A percentile compares a stretch with the other conserved stretches of the same genome.
Conservation (phyloP, 345 rosid genomes). For the Murraya koenigii region DNA sequence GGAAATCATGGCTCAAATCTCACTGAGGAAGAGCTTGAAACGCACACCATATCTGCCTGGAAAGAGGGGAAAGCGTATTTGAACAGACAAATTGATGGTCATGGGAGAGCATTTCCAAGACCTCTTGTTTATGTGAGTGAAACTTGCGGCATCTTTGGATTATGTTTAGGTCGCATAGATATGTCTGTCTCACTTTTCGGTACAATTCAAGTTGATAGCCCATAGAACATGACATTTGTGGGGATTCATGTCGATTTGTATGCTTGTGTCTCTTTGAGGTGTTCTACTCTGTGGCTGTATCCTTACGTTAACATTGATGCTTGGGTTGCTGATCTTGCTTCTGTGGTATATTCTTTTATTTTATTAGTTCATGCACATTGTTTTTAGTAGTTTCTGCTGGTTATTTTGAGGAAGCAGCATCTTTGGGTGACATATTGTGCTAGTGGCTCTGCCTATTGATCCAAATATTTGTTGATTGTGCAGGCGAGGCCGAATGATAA, state of each 20-base stretch:
- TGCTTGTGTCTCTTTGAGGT: not conserved
- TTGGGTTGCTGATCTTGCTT: not conserved
- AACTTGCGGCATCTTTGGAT: conserved; percentile 2
- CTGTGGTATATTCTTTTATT: conserved; percentile 1
- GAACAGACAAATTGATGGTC: conserved; percentile 40
- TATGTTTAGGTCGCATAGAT: not conserved
- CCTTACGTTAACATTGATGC: not conserved
- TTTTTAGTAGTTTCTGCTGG: not conserved
- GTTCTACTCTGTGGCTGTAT: not conserved
- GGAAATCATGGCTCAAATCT: conserved; percentile 69
- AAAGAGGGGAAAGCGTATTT: conserved; percentile 47
- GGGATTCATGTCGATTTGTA: not conserved
- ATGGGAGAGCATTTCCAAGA: conserved; percentile 43
- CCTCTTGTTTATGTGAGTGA: conserved; percentile 59
- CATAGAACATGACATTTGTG: not conserved
- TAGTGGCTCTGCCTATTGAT: not conserved
- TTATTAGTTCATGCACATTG: not conserved
- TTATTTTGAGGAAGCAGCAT: not conserved
- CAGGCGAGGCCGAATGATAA: conserved; percentile 58
- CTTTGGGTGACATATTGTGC: not conserved
- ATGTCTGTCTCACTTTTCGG: not conserved
- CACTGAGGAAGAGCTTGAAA: conserved; percentile 83
- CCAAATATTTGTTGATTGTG: conserved; percentile 17
- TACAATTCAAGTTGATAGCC: not conserved
- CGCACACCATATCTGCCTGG: conserved; percentile 62